Conservation (phyloP, 768 basidiomycete species). For the Russula sp. region DNA sequence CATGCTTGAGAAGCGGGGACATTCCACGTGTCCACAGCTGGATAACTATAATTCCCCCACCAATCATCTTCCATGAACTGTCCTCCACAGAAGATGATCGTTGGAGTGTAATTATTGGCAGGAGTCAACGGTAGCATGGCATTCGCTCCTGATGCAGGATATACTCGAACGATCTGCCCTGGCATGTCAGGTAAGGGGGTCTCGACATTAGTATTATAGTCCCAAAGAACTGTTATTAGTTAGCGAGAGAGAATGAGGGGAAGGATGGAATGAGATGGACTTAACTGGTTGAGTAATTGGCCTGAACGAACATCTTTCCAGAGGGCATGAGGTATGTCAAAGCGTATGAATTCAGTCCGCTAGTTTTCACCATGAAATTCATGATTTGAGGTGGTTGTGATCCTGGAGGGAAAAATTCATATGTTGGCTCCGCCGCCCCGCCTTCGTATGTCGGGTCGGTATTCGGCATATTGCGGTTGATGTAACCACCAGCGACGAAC, state of each 20-base stretch:
- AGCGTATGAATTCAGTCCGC: conserved; percentile 73
- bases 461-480: conserved; percentile 71
- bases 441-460: conserved; percentile 56
- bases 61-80: conserved; percentile 62
- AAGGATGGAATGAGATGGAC: conserved; percentile 17
- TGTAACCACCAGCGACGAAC: conserved; percentile 70
- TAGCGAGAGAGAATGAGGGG: conserved; percentile 11
- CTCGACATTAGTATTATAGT: conserved; percentile 51
- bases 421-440: conserved; percentile 73
- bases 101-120: conserved; percentile 80
- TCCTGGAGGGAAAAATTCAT: conserved; percentile 73
- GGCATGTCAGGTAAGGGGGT: conserved; percentile 69
- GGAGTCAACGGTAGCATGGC: conserved; percentile 80
- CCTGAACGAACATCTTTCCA: conserved; percentile 76
- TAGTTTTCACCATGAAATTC: conserved; percentile 64
- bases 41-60: conserved; percentile 75
- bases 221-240: conserved; percentile 40
- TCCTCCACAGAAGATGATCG: conserved; percentile 89
- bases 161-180: conserved; percentile 66
- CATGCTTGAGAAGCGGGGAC: conserved; percentile 67
- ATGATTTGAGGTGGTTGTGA: conserved; percentile 44
- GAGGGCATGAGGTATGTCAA: conserved; percentile 70
- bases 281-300: conserved; percentile 72
- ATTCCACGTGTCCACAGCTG: conserved; percentile 67
- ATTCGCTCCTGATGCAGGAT: conserved; percentile 48